These are phyloP conservation scores for Onygena corvina DNA, from an alignment of 2,329 filamentous ascomycete genomes.

Conservation along the genomic window DNA sequence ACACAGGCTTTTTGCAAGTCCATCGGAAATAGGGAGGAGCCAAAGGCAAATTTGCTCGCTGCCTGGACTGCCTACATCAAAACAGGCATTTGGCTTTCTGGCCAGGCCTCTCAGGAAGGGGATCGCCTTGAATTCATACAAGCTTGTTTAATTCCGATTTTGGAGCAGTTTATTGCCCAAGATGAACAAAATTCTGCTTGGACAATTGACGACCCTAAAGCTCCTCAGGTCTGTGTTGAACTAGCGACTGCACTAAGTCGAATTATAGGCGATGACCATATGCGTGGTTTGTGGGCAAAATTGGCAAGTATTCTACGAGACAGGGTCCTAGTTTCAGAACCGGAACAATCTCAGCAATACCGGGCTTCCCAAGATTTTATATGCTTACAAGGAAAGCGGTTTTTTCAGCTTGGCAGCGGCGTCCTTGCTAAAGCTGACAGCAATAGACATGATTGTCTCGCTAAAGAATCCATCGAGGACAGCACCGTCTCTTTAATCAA, in stretches of 20 bases:
- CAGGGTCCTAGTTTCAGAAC: slow-evolving; percentile 60
- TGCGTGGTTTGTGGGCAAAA: slow-evolving; percentile 50
- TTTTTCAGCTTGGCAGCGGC: slow-evolving; percentile 47
- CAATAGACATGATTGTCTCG: slow-evolving; percentile 18
- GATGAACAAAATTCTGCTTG: slow-evolving; percentile 38
- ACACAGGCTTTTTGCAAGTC: slow-evolving; percentile 58
- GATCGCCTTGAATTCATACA: slow-evolving; percentile 37
- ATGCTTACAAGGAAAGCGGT: slow-evolving; percentile 53
- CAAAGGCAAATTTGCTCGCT: slow-evolving; percentile 51
- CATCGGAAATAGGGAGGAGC: slow-evolving; percentile 62
- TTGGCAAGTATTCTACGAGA: slow-evolving; percentile 52
- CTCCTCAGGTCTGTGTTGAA: slow-evolving; percentile 29
- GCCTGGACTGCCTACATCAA: slow-evolving; percentile 69
- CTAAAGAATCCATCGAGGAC: slow-evolving; percentile 28
- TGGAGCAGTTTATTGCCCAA: slow-evolving; percentile 43
- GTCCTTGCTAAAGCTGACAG: slow-evolving; percentile 23
- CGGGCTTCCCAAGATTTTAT: slow-evolving; percentile 58
- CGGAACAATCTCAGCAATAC: slow-evolving; percentile 70
- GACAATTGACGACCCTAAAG: slow-evolving; percentile 36
- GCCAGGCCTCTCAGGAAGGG: slow-evolving; percentile 36
- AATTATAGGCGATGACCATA: slow-evolving; percentile 35
- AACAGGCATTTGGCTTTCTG: slow-evolving; percentile 45
- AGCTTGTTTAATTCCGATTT: slow-evolving; percentile 40
- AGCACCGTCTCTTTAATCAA: slow-evolving; percentile 32
- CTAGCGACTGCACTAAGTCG: slow-evolving; percentile 30